Evolutionary conservation across 2,329 filamentous ascomycete genomes (phyloP), one percentile per base, ranked within the genome.

Genomic region (Domatiomyces catenatus): DNA sequence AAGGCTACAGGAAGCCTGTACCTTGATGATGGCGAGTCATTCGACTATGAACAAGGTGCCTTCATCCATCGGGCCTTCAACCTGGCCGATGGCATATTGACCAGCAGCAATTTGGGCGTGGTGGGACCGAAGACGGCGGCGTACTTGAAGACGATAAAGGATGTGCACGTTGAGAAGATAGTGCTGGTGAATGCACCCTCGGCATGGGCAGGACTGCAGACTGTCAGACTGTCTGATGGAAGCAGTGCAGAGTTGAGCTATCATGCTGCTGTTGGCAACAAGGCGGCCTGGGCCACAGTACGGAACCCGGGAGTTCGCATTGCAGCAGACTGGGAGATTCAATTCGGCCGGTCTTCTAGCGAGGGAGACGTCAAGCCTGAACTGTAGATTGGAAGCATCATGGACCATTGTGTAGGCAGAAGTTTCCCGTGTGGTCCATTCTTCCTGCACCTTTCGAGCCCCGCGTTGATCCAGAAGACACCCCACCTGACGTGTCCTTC

Each of bases 11-110:
- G 92, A 24, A 82, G 84, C 47, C 71, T 98, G 6, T 98, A 98
- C 62, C 73, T 87, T 26, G 92, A 98, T 62, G 92, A 98, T 58
- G 92, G 92, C 46, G 89, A 96, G 67, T 85, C 84, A 0, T 98
- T 89, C 59, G 87, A 94, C 50, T 88, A 86, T 63, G 74, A 93
- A 65, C 72, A 80, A 56, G 90, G 89, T 8, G 87, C 87, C 54
- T 94, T 84, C 67, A 89, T 96, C 59, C 83, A 94, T 69, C 85
- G 88, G 52, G 75, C 73, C 53, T 95, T 98, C 69, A 71, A 70
- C 20, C 84, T 89, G 53, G 62, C 66, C 4, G 69, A 71, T 47
- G 74, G 75, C 15, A 73, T 72, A 0, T 71, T 96, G n/a, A 71
- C 71, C 4, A 89, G 84, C 1, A 75, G 75, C n/a, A 80, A 93